These are phyloP conservation scores for Geranium rotundifolium DNA, from an alignment of 345 rosid genomes.

Conservation along the genomic window DNA sequence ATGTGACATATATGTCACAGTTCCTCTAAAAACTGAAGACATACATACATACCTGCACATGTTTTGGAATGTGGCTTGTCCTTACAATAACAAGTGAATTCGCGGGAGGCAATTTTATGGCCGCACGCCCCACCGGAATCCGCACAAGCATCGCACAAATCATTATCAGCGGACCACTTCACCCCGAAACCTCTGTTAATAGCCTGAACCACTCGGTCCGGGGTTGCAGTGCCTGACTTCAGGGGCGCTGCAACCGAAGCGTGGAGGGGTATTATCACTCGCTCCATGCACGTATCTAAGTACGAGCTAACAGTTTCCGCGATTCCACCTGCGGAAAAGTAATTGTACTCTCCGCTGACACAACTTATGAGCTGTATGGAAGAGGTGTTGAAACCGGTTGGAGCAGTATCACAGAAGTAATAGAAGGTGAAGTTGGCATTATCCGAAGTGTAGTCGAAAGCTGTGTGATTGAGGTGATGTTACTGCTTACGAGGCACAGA, in stretches of 20 bases:
- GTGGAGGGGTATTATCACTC: constrained; percentile 11
- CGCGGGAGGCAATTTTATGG: background rate
- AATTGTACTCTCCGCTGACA: background rate
- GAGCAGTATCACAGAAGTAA: constrained; percentile 9
- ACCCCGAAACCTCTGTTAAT: constrained; percentile 19
- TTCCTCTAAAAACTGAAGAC: too few relatives aligned
- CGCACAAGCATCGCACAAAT: constrained; percentile 10
- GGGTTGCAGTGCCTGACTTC: rapidly evolving
- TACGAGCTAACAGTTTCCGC: too few relatives aligned
- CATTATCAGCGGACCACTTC: constrained; percentile 9
- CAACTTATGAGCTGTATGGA: background rate
- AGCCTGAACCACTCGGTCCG: constrained; percentile 4
- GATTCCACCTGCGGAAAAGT: constrained; percentile 3
- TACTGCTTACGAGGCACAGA: constrained; percentile 15
- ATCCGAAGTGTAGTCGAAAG: background rate
- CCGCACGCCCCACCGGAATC: constrained; percentile 26
- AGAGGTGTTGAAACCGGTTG: background rate
- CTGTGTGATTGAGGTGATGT: background rate
- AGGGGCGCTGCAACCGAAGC: background rate
- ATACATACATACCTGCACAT: background rate
- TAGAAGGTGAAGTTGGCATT: constrained; percentile 10
- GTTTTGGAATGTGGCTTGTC: background rate
- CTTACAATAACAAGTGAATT: constrained; percentile 16
- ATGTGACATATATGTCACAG: too few relatives aligned
- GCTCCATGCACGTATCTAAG: constrained; percentile 1